Evolutionary conservation across 495 filamentous ascomycete species (phyloP).

Genomic region (Aspergillus ellipticus): DNA sequence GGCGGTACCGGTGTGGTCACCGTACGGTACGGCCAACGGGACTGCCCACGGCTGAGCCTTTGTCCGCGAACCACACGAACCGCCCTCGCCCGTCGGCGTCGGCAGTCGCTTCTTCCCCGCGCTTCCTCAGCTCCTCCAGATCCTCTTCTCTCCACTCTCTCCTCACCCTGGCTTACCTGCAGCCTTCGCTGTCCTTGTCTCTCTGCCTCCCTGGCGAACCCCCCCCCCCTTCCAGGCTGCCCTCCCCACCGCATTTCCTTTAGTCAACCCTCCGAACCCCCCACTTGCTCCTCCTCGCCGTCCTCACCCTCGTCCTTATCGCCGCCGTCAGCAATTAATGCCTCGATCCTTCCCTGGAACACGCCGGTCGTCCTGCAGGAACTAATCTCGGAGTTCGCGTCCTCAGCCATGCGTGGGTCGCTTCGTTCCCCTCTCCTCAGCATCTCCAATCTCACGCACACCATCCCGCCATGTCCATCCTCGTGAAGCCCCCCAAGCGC

Average conservation of each 20-base stretch:
- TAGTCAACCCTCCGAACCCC: no score
- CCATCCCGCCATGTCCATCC: slow-evolving; percentile 29
- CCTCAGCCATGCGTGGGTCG: not conserved
- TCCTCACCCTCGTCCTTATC: not conserved
- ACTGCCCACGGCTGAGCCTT: slow-evolving; percentile 3
- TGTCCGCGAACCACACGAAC: not conserved
- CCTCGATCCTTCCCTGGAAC: not conserved
- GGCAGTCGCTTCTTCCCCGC: not conserved
- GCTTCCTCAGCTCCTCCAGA: not conserved
- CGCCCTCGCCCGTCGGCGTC: not conserved
- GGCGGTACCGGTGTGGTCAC: no score
- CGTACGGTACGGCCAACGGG: no score
- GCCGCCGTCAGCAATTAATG: not conserved
- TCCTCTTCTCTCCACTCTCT: no score
- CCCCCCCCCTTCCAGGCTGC: no score
- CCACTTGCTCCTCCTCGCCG: not conserved
- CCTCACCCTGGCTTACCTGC: no score
- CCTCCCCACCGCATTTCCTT: no score
- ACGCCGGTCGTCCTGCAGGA: not conserved
- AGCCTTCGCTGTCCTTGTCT: no score
- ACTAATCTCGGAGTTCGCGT: not conserved
- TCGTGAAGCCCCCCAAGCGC: slow-evolving; percentile 37
- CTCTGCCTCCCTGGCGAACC: not conserved
- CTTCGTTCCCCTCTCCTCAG: not conserved
- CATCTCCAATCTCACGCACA: slow-evolving; percentile 4